A percentile compares a stretch with the other conserved stretches of the same genome.
Conservation (phyloP, 495 filamentous ascomycete genomes). For the Letharia columbiana region DNA sequence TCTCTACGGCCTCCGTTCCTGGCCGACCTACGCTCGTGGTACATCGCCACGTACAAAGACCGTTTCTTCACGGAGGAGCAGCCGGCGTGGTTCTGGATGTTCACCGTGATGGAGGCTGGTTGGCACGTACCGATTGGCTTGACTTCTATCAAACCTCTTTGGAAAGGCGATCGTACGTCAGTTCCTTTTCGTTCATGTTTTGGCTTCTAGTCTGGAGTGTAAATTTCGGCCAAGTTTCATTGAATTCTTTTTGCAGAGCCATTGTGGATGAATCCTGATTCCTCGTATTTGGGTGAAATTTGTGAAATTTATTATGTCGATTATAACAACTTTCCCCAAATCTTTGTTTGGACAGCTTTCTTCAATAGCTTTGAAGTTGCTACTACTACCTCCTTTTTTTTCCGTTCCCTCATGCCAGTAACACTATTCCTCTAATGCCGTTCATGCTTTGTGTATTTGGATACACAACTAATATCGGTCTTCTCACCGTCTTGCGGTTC, state of each 20-base stretch:
- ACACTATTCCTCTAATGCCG: neutral
- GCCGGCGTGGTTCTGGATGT: conserved; percentile 46
- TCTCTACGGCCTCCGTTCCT: conserved; percentile 15
- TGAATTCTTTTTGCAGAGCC: neutral
- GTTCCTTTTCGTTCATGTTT: neutral
- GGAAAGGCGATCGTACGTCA: conserved; percentile 8
- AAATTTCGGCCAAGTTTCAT: neutral
- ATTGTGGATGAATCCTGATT: neutral
- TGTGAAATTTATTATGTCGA: neutral
- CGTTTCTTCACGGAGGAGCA: conserved; percentile 57
- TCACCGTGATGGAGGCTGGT: conserved; percentile 12
- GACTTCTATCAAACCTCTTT: conserved; percentile 3
- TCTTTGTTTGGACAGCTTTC: neutral
- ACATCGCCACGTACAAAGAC: conserved; percentile 39
- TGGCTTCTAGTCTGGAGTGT: neutral
- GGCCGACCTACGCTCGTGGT: conserved; percentile 20
- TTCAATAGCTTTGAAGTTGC: neutral
- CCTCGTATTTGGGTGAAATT: neutral
- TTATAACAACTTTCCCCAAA: neutral
- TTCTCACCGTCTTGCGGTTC: neutral
- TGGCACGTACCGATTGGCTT: conserved; percentile 11
- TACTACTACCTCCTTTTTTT: neutral
- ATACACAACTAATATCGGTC: neutral
- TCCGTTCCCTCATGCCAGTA: neutral
- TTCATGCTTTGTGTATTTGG: neutral